These are phyloP conservation scores for Trichosporon coremiiforme DNA, from an alignment of 1,284 basidiomycete genomes.

Conservation along the genomic window DNA sequence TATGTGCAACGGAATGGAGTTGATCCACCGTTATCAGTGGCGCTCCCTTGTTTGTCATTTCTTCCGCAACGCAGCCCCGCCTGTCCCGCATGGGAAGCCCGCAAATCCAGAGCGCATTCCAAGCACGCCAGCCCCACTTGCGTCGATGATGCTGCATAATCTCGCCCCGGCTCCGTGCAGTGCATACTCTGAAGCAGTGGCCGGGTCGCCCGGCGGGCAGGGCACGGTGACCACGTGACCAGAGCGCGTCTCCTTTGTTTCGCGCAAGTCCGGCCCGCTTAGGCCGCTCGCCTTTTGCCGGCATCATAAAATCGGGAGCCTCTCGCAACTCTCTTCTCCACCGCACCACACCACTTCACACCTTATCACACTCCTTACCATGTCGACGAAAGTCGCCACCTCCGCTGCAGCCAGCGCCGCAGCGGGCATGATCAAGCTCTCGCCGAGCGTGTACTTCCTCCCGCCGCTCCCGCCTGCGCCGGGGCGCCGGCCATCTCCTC, in stretches of 20 bases:
- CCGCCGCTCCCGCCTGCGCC: neutral
- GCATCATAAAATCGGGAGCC: neutral
- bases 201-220: neutral
- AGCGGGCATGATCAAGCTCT: constrained; percentile 13
- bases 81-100: too few species aligned
- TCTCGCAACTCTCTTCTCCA: too few species aligned
- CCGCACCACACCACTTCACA: too few species aligned
- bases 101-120: too few species aligned
- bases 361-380: constrained; percentile 10
- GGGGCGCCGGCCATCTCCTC: neutral
- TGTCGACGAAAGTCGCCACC: neutral
- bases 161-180: neutral
- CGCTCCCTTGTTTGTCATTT: too few species aligned
- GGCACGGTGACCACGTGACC: neutral
- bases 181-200: neutral
- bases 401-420: neutral
- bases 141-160: neutral
- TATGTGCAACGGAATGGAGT: neutral
- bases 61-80: too few species aligned
- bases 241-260: neutral
- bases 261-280: neutral
- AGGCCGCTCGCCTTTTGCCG: neutral
- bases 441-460: constrained; percentile 23
- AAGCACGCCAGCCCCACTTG: neutral
- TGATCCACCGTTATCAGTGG: neutral